These are phyloP conservation scores for Sporothrix humicola DNA, from an alignment of 2,329 filamentous ascomycete genomes.

Conservation along the genomic window DNA sequence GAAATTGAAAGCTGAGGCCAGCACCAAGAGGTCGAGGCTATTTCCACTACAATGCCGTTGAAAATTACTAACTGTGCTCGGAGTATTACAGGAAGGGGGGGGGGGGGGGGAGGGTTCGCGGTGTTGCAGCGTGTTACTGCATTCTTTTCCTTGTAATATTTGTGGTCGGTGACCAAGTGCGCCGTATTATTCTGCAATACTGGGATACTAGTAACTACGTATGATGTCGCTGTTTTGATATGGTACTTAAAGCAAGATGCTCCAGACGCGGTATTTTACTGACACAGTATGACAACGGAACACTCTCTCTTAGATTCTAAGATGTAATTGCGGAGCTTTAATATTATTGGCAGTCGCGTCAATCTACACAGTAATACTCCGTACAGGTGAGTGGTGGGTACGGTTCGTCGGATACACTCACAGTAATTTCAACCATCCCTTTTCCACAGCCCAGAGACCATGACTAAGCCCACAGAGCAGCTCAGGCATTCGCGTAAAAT, in stretches of 20 bases:
- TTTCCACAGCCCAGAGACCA: not conserved
- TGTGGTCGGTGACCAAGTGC: too few relatives aligned
- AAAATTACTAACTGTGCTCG: too few relatives aligned
- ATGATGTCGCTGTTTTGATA: not conserved
- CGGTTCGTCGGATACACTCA: too few relatives aligned
- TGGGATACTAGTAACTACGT: not conserved
- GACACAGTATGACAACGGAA: too few relatives aligned
- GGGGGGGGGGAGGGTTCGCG: too few relatives aligned
- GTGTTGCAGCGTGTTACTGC: too few relatives aligned
- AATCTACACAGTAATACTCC: not conserved
- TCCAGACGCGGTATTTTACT: not conserved
- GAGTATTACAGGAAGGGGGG: too few relatives aligned
- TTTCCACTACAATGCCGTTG: constrained; percentile 27
- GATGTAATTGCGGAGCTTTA: not conserved
- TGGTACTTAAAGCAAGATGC: too few relatives aligned
- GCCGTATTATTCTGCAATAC: too few relatives aligned
- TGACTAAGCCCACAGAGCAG: not conserved
- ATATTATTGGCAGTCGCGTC: constrained; percentile 7
- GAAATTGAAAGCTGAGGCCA: not conserved
- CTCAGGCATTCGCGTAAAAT: not conserved
- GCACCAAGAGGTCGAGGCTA: constrained; percentile 26
- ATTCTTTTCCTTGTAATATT: too few relatives aligned
- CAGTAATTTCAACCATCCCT: too few relatives aligned
- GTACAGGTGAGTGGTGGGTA: too few relatives aligned
- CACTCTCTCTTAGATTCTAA: not conserved